Evolutionary conservation across 2,329 filamentous ascomycete species (phyloP).

Genomic region (Paecilomyces dactylethromorphus): DNA sequence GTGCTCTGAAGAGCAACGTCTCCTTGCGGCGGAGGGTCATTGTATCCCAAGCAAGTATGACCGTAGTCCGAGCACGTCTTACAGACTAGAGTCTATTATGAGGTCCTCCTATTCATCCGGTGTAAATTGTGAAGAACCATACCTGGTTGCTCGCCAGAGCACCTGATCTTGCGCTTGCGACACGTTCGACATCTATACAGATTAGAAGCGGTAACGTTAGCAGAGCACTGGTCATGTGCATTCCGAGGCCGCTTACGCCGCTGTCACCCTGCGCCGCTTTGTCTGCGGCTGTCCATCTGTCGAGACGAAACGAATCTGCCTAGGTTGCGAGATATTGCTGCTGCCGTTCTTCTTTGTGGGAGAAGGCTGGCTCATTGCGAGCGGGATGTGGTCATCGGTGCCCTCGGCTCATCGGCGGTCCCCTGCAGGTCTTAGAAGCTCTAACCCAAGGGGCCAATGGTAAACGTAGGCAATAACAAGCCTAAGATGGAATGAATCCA

Average conservation of each 20-base stretch:
- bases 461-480: background rate
- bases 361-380: slow-evolving; percentile 35
- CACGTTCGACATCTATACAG: slow-evolving; percentile 61
- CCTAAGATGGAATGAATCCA: background rate
- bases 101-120: slow-evolving; percentile 5
- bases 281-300: slow-evolving; percentile 75
- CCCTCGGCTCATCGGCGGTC: slow-evolving; percentile 26
- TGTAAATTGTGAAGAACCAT: background rate
- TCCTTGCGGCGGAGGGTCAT: slow-evolving; percentile 37
- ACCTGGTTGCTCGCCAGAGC: slow-evolving; percentile 64
- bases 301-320: slow-evolving; percentile 69
- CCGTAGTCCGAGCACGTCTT: slow-evolving; percentile 67
- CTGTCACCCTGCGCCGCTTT: slow-evolving; percentile 71
- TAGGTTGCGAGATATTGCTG: slow-evolving; percentile 23
- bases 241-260: slow-evolving; percentile 52
- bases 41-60: slow-evolving; percentile 63
- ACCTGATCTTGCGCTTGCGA: slow-evolving; percentile 69
- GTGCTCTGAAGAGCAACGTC: slow-evolving; percentile 19
- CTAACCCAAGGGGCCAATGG: background rate
- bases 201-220: slow-evolving; percentile 6
- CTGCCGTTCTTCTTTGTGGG: slow-evolving; percentile 26
- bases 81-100: slow-evolving; percentile 40
- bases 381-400: slow-evolving; percentile 24
- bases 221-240: slow-evolving; percentile 3
- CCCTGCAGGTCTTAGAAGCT: background rate